Base-by-base conservation (phyloP, 73 alveolate genomes). In the Durusdinium trenchii region DNA sequence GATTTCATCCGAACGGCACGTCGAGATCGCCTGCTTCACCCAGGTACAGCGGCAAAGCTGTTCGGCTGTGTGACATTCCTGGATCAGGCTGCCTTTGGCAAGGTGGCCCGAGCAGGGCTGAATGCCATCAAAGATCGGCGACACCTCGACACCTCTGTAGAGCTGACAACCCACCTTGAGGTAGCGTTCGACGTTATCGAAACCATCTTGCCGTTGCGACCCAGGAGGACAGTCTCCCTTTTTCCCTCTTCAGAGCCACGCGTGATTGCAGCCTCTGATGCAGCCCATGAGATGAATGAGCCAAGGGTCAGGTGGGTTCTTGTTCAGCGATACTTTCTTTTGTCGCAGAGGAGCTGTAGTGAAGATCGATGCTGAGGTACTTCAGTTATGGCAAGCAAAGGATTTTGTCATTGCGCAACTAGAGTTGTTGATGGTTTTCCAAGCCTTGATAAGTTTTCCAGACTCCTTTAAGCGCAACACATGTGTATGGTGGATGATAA, bases 401-500 rank as follows among this genome's bases (percentile, higher is more conserved):
- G 94, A 84, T 40, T 48, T 73, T 45, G n/a, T n/a, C n/a, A 84
- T 84, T 0, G 94, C 94, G 30, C 94, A 84, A 7, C 94, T 84
- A 18, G 94, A 84, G 14, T 51, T 84, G 0, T 18, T 84, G 75
- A 84, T 52, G 94, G 48, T 84, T 7, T 36, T 84, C 14, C 94
- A 84, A 4, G 73, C 75, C 40, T 20, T 84, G 54, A 3, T 84
- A 4, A 47, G 52, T 10, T 84, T 84, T 38, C 76, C 94, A 3
- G 54, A 52, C 12, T 0, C 42, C 61, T 85, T 51, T 42, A 2
- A 60, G 7, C 6, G 10, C 61, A 0, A 43, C 54, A 2, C 60
- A 0, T 36, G 81, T 0, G 43, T 51, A 3, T 51, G 81, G 78
- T 85, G 3, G 30, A 30, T 5, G 81, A 51, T 32, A 51, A 85